These are phyloP conservation scores for Cladosporium sp. DNA, from an alignment of 2,329 filamentous ascomycete species.

Conservation along the genomic window DNA sequence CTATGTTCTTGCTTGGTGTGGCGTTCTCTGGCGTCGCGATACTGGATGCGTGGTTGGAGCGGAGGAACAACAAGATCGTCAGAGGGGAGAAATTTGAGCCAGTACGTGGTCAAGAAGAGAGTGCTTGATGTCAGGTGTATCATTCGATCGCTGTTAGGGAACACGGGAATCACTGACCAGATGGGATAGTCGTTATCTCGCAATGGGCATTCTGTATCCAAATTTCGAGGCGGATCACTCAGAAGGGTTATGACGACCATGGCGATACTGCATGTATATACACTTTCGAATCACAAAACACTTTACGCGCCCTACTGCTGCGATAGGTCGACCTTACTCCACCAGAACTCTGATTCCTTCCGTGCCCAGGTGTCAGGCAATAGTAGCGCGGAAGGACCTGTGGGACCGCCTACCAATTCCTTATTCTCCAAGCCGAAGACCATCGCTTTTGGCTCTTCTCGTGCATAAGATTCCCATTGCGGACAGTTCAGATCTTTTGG, in stretches of 20 bases:
- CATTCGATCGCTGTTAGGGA: background rate
- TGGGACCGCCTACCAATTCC: constrained; percentile 46
- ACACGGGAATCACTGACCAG: background rate
- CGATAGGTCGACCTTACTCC: constrained; percentile 49
- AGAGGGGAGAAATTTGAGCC: constrained; percentile 6
- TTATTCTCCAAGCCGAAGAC: constrained; percentile 63
- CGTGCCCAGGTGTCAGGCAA: constrained; percentile 47
- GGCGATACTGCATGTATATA: background rate
- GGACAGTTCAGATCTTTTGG: constrained; percentile 28
- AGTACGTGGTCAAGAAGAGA: background rate
- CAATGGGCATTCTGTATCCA: background rate
- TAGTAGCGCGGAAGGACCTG: constrained; percentile 49
- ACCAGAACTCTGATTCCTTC: constrained; percentile 62
- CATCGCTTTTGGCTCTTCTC: constrained; percentile 35
- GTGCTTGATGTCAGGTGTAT: background rate
- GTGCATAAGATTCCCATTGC: constrained; percentile 29
- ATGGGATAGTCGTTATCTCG: background rate
- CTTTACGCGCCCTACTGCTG: constrained; percentile 23
- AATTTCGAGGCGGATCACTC: background rate
- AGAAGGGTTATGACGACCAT: background rate
- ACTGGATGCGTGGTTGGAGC: constrained; percentile 19
- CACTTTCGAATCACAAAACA: background rate
- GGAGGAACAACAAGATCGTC: background rate
- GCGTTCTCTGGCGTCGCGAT: constrained; percentile 23
- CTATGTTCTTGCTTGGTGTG: constrained; percentile 29